phyloP scores from a whole-genome alignment of 805 yeast species.

The Myxozyma sirexii region DNA sequence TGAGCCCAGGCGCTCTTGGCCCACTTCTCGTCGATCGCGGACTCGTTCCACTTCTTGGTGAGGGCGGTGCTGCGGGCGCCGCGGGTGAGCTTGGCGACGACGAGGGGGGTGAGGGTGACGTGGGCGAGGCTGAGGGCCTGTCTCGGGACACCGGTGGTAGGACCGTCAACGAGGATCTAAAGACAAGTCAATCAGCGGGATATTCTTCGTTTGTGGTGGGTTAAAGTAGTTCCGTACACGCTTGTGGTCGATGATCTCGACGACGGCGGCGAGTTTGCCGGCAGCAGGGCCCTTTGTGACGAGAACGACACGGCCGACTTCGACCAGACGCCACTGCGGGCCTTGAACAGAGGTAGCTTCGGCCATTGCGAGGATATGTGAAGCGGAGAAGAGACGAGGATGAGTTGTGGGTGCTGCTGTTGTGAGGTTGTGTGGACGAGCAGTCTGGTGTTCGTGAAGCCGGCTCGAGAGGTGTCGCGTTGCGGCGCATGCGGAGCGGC shows the following conservation, averaged over 20 bases:
- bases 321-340: conserved; percentile 99
- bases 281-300: conserved; percentile 72
- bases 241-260: conserved; percentile 98
- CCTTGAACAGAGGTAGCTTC: conserved; percentile 78
- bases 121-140: conserved; percentile 86
- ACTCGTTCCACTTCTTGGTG: conserved; percentile 90
- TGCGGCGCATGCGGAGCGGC: too few species aligned
- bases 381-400: neutral
- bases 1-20: conserved; percentile 94
- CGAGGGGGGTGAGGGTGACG: conserved; percentile 91
- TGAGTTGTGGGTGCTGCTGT: conserved; percentile 4
- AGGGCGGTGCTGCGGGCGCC: conserved; percentile 88
- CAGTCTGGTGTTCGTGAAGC: conserved; percentile 4
- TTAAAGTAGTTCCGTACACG: too few species aligned
- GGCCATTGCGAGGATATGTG: conserved; percentile 52
- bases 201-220: too few species aligned
- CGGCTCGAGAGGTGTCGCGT: conserved; percentile 32
- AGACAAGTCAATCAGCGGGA: neutral
- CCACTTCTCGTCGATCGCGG: conserved; percentile 89
- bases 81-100: conserved; percentile 84
- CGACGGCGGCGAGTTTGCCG: conserved; percentile 92
- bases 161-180: conserved; percentile 94
- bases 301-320: conserved; percentile 98
- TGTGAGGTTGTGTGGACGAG: conserved; percentile 1
- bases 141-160: conserved; percentile 83